Evolutionary conservation across 805 yeast species (phyloP).

Genomic region (Tetrapisispora nanseiensis): DNA sequence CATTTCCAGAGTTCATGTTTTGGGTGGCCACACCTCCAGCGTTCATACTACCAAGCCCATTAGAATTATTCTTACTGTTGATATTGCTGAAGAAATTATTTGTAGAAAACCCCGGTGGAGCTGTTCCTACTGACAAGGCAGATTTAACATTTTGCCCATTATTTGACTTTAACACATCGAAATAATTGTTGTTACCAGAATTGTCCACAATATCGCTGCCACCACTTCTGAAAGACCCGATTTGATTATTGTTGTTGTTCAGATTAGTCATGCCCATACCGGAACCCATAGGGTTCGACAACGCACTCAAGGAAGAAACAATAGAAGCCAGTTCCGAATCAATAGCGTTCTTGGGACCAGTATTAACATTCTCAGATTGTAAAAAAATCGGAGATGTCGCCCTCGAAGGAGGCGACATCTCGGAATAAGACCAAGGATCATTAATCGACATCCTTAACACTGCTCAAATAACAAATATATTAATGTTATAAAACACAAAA

Average conservation of each 20-base stretch:
- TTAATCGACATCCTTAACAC: constrained; percentile 3
- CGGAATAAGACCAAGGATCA: constrained; percentile 7
- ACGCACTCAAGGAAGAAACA: constrained; percentile 30
- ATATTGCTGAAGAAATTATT: neutral
- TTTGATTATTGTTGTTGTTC: constrained; percentile 6
- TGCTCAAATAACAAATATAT: too few species aligned
- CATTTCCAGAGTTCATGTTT: too few species aligned
- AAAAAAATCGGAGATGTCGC: constrained; percentile 4
- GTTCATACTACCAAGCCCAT: too few species aligned
- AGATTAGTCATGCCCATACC: constrained; percentile 1
- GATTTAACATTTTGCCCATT: constrained; percentile 7
- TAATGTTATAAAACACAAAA: neutral
- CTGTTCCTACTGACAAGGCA: constrained; percentile 26
- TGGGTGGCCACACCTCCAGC: too few species aligned
- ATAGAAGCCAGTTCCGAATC: constrained; percentile 29
- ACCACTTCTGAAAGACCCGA: constrained; percentile 26
- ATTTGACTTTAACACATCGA: neutral
- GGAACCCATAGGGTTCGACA: constrained; percentile 16
- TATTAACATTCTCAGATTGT: neutral
- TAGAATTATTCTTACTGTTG: neutral
- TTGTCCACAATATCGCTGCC: constrained; percentile 11
- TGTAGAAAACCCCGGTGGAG: constrained; percentile 9
- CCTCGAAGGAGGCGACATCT: constrained; percentile 5
- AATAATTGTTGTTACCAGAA: neutral
- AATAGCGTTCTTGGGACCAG: constrained; percentile 10